Conservation (phyloP, 106 monocot species). For the Dioscorea dumetorum region DNA sequence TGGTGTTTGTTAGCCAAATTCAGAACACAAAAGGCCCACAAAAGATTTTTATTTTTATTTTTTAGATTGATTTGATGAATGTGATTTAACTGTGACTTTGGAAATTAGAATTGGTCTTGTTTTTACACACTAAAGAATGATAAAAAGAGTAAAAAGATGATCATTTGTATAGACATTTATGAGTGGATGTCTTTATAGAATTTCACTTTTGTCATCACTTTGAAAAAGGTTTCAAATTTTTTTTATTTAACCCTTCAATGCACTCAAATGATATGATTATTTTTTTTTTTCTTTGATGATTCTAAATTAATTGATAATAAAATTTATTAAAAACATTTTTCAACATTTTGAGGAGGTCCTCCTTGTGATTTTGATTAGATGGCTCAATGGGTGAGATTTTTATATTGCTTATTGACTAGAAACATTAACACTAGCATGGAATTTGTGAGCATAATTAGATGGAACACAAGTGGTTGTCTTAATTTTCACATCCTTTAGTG, state of each 20-base stretch:
- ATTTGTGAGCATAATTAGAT: background rate
- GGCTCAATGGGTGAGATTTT: background rate
- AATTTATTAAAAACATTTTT: too few species aligned
- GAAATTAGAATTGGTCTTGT: background rate
- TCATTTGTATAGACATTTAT: too few species aligned
- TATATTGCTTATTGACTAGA: constrained; percentile 3
- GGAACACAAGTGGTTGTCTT: background rate
- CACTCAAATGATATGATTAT: too few species aligned
- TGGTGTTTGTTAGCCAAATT: background rate
- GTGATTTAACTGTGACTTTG: background rate
- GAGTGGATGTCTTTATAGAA: too few species aligned
- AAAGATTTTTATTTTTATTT: background rate
- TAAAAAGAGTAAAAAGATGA: too few species aligned
- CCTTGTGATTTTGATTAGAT: background rate
- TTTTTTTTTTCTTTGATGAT: too few species aligned
- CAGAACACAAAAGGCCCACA: background rate
- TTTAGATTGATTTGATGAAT: background rate
- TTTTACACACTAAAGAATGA: too few species aligned
- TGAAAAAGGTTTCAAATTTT: too few species aligned
- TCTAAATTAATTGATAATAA: too few species aligned
- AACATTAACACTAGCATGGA: background rate
- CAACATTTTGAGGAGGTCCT: too few species aligned
- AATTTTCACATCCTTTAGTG: background rate
- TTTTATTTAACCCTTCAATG: too few species aligned
- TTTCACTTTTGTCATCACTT: too few species aligned